Evolutionary conservation across 805 yeast species (phyloP).

Genomic region (Wickerhamiella australiensis): DNA sequence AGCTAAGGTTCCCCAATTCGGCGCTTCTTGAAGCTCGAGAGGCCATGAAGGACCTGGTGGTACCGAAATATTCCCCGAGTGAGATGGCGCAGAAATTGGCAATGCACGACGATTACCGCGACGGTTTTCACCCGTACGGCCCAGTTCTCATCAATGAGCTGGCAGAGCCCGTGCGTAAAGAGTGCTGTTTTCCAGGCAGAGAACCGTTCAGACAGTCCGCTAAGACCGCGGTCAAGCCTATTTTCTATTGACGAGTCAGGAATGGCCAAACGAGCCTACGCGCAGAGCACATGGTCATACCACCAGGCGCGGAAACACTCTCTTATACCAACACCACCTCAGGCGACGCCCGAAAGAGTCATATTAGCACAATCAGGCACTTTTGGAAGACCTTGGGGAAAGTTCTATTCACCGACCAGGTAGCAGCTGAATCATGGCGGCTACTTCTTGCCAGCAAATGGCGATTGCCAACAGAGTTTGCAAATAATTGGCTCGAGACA

Average conservation of each 20-base stretch:
- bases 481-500: no score
- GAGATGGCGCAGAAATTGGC: neutral
- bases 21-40: neutral
- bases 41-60: neutral
- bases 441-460: no score
- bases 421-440: no score
- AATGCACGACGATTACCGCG: neutral
- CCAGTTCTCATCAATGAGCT: neutral
- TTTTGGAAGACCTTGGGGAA: no score
- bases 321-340: no score
- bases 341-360: no score
- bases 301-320: no score
- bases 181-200: neutral
- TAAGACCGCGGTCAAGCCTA: neutral
- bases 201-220: neutral
- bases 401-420: no score
- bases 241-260: neutral
- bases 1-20: neutral
- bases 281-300: no score
- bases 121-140: neutral
- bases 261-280: no score
- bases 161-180: neutral
- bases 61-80: neutral
- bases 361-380: no score
- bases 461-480: no score